Evolutionary conservation across 805 yeast genomes (phyloP).

Genomic region (Dipodascus albidus): DNA sequence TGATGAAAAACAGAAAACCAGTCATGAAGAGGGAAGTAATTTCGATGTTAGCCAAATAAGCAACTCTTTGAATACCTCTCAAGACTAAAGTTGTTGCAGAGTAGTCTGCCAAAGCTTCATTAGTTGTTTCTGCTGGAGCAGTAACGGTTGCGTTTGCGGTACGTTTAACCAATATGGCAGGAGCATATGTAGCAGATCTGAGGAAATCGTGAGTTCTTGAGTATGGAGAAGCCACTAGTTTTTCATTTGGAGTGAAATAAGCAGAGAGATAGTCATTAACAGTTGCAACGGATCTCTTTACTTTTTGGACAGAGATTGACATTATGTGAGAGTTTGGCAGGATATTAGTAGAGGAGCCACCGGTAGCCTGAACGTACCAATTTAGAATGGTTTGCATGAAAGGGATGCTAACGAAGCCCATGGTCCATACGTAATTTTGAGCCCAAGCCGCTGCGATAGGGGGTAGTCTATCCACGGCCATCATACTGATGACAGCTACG

Average conservation of each 20-base stretch:
- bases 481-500: slow-evolving; percentile 88
- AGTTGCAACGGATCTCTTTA: slow-evolving; percentile 16
- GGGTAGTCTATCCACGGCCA: slow-evolving; percentile 86
- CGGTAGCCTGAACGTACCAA: slow-evolving; percentile 95
- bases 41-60: slow-evolving; percentile 76
- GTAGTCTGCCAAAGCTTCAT: slow-evolving; percentile 48
- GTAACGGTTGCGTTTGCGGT: neutral
- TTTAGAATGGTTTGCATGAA: slow-evolving; percentile 77
- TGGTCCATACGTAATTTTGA: slow-evolving; percentile 91
- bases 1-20: slow-evolving; percentile 69
- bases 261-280: slow-evolving; percentile 1
- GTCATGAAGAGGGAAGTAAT: slow-evolving; percentile 79
- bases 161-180: neutral
- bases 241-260: slow-evolving; percentile 2
- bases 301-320: slow-evolving; percentile 78
- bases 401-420: slow-evolving; percentile 70
- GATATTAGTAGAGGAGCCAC: slow-evolving; percentile 75
- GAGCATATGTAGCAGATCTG: neutral
- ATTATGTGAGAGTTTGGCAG: slow-evolving; percentile 49
- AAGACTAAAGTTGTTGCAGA: slow-evolving; percentile 65
- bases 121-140: slow-evolving; percentile 10
- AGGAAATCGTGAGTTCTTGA: neutral
- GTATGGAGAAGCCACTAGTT: neutral
- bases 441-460: slow-evolving; percentile 98
- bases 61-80: slow-evolving; percentile 87